Percentiles rank a stretch among this genome's conserved stretches.
phyloP scores from a whole-genome alignment of 2,329 filamentous ascomycete genomes.

The Sclerotinia minor region DNA sequence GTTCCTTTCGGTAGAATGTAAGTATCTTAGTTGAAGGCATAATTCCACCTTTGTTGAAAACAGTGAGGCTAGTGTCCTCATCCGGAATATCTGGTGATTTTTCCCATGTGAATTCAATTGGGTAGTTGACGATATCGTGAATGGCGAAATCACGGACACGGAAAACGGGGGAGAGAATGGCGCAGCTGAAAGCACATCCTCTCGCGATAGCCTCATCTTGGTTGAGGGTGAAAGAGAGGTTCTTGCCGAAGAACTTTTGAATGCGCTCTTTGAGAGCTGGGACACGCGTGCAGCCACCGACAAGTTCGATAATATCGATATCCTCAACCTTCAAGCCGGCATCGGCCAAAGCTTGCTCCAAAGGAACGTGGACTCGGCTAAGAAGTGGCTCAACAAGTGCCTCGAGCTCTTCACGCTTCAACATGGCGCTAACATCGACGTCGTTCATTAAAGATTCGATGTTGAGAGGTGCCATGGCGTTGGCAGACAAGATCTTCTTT shows the following conservation, averaged over 20 bases:
- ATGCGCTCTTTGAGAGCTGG: conserved; percentile 89
- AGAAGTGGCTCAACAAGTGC: conserved; percentile 84
- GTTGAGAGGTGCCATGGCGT: conserved; percentile 87
- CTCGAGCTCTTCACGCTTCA: conserved; percentile 94
- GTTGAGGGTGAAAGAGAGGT: conserved; percentile 93
- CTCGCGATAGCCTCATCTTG: conserved; percentile 96
- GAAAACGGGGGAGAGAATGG: conserved; percentile 96
- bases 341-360: conserved; percentile 92
- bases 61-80: conserved; percentile 93
- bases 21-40: conserved; percentile 99
- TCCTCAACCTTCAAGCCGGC: conserved; percentile 89
- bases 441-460: conserved; percentile 99
- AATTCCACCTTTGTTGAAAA: conserved; percentile 96
- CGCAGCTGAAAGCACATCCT: conserved; percentile 95
- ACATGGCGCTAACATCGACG: conserved; percentile 81
- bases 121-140: conserved; percentile 97
- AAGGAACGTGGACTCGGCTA: conserved; percentile 66
- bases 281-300: conserved; percentile 92
- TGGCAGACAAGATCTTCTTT: conserved; percentile 97
- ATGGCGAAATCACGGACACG: conserved; percentile 97
- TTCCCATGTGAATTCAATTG: conserved; percentile 98
- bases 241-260: conserved; percentile 87
- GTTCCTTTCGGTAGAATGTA: conserved; percentile 97
- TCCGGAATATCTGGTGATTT: conserved; percentile 98
- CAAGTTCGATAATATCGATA: conserved; percentile 89